Base-by-base conservation (phyloP, 2,329 filamentous ascomycete species). In the Aspergillus brunneoviolaceus region DNA sequence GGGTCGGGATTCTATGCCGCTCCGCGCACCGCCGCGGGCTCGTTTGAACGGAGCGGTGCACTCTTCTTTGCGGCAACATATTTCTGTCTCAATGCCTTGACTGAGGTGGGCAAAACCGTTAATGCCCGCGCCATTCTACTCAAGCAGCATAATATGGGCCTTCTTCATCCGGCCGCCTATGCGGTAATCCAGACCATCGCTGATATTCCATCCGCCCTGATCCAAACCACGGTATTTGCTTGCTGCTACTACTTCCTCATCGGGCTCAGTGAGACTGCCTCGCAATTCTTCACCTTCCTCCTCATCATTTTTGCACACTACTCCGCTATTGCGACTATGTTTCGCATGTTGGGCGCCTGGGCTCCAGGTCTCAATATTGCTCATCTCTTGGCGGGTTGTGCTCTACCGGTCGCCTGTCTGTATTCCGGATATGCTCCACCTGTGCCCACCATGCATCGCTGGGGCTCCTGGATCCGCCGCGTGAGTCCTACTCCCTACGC, bases 41-140 rank as follows among this genome's bases (percentile, higher is more conserved):
- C 90, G 3, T 96, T 95, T 76, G 90, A 88, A 66, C 87, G 91
- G 72, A 91, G 91, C 63, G 91, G 91, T 79, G 84, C 94, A 1
- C 80, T 96, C 54, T 96, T 96, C 77, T 86, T 92, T 57, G 81
- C 89, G 23, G 83, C 96, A 1, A 78, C 96, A 4, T 94, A 94
- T 82, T 94, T 94, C 73, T 89, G 89, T n/a, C 94, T 96, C 75
- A 88, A 92, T 70, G 90, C 91, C 19, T 93, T 95, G 70, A 85
- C 88, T 0, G 91, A 96, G 73, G 77, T 96, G 0, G 89, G 84
- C 0, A 82, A 84, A 11, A 89, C 89, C 1, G 94, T 95, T 89
- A 78, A 87, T 16, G 90, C 89, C 1, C 84, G 92, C 9, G 83
- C 87, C 0, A 89, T 96, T 42, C 84, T 96, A 61, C 91, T 92